Evolutionary conservation across 306 rosid species (phyloP).

Genomic region (Ormosia semicastrata): DNA sequence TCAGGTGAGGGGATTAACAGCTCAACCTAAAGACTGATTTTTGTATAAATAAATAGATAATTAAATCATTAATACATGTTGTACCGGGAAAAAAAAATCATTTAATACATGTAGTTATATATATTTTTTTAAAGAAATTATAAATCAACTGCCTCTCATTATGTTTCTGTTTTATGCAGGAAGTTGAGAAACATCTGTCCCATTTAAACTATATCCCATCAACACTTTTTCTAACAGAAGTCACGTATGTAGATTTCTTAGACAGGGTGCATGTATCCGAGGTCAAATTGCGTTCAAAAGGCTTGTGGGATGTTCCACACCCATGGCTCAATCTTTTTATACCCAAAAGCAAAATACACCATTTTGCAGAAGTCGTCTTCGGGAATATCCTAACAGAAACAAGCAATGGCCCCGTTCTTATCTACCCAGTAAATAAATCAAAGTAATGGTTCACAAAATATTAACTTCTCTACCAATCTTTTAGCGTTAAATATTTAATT

Average conservation of each 20-base stretch:
- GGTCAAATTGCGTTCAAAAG: constrained; percentile 83
- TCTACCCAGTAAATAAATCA: constrained; percentile 91
- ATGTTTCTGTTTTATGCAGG: constrained; percentile 47
- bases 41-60: neutral
- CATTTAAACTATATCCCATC: constrained; percentile 67
- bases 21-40: constrained; percentile 15
- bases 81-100: no score
- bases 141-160: neutral
- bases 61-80: neutral
- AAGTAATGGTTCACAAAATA: constrained; percentile 37
- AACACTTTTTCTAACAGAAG: constrained; percentile 79
- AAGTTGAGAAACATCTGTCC: constrained; percentile 50
- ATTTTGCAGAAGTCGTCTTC: constrained; percentile 72
- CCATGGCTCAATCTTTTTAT: constrained; percentile 98
- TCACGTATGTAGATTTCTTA: constrained; percentile 71
- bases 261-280: constrained; percentile 94
- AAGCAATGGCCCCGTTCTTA: constrained; percentile 73
- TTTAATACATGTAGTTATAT: no score
- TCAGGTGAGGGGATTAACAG: constrained; percentile 48
- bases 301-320: constrained; percentile 93
- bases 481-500: constrained; percentile 17
- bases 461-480: neutral
- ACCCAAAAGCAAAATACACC: constrained; percentile 78
- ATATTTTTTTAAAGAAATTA: neutral
- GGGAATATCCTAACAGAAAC: constrained; percentile 75